Evolutionary conservation across 345 rosid species (phyloP).

Genomic region (Acer campestre): DNA sequence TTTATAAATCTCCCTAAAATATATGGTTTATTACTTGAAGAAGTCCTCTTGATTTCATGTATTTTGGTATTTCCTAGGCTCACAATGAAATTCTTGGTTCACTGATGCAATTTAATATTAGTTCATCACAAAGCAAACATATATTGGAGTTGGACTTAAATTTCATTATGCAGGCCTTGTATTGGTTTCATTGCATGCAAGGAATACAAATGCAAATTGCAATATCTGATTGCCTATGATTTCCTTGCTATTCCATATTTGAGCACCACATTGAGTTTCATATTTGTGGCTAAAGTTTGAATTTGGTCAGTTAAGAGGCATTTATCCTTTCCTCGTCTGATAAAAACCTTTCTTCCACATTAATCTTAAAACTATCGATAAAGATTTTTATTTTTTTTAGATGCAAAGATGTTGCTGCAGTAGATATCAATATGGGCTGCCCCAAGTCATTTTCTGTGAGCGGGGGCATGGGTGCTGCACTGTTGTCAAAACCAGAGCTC

Average conservation of each 20-base stretch:
- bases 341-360: neutral
- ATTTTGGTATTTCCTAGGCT: neutral
- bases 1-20: too few species aligned
- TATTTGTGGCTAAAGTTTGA: slow-evolving; percentile 1
- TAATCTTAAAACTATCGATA: neutral
- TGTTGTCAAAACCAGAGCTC: slow-evolving; percentile 77
- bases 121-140: neutral
- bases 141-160: neutral
- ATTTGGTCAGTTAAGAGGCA: neutral
- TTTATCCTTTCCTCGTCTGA: neutral
- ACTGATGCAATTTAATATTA: neutral
- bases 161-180: slow-evolving; percentile 1
- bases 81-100: neutral
- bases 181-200: neutral
- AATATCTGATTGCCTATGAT: neutral
- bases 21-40: too few species aligned
- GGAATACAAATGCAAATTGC: neutral
- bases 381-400: slow-evolving; percentile 34
- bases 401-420: slow-evolving; percentile 82
- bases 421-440: slow-evolving; percentile 97
- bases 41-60: neutral
- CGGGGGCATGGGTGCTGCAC: slow-evolving; percentile 99
- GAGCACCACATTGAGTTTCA: neutral
- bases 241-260: neutral
- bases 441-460: slow-evolving; percentile 89